Percentiles rank a stretch among this genome's conserved stretches.
Evolutionary conservation across 164 flowering plant species (phyloP).

Genomic region (Euptelea pleiosperma): DNA sequence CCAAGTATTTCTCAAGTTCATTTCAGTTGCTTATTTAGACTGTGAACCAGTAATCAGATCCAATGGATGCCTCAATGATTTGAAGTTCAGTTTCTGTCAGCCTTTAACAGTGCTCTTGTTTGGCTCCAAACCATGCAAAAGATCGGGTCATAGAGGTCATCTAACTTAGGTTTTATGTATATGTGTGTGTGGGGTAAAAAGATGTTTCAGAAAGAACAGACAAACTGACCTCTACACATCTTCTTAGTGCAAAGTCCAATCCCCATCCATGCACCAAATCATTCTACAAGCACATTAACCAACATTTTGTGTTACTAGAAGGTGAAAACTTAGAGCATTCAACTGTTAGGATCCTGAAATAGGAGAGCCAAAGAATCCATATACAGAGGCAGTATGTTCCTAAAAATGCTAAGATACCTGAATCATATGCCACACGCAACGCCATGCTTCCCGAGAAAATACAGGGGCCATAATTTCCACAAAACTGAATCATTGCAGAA

Average conservation of each 20-base stretch:
- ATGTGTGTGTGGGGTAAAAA: no score
- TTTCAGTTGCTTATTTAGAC: no score
- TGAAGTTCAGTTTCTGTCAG: background rate
- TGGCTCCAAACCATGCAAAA: no score
- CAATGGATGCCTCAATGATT: no score
- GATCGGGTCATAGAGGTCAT: no score
- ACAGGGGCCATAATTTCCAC: conserved; percentile 99
- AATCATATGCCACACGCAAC: conserved; percentile 94
- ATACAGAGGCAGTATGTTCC: background rate
- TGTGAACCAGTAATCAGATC: no score
- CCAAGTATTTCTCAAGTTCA: no score
- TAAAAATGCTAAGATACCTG: conserved; percentile 45
- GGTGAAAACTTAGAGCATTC: background rate
- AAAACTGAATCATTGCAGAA: conserved; percentile 47
- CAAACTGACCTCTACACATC: conserved; percentile 80
- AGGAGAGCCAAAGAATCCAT: background rate
- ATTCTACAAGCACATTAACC: conserved; percentile 54
- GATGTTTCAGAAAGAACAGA: conserved; percentile 1
- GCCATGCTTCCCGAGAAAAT: conserved; percentile 89
- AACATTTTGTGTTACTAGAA: conserved; percentile 1
- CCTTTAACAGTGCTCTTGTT: no score
- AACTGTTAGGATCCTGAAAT: background rate
- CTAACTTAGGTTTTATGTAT: no score
- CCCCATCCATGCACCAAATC: conserved; percentile 99
- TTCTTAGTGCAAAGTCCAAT: conserved; percentile 90